Conservation (phyloP, 805 yeast species). For the Spathaspora gorwiae region DNA sequence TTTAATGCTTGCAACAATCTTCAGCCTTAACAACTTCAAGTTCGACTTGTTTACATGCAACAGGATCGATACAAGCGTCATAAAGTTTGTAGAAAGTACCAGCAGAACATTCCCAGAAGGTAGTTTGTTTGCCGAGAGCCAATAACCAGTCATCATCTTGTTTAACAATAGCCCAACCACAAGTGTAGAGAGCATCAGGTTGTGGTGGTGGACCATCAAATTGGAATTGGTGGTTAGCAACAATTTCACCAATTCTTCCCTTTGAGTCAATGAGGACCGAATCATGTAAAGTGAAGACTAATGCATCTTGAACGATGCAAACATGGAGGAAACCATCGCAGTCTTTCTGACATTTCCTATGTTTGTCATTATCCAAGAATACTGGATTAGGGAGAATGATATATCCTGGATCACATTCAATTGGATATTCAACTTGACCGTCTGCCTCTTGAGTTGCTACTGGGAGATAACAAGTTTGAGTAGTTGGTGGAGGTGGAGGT, state of each 20-base stretch:
- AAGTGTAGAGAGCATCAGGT: conserved; percentile 4
- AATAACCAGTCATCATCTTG: conserved; percentile 1
- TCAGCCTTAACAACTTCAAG: not conserved
- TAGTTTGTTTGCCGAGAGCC: conserved; percentile 3
- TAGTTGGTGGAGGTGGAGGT: not conserved
- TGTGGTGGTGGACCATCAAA: conserved; percentile 6
- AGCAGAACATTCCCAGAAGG: conserved; percentile 7
- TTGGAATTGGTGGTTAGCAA: conserved; percentile 8
- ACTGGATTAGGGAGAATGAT: not conserved
- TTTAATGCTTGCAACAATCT: not conserved
- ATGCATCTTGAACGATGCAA: not conserved
- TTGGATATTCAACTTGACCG: conserved; percentile 1
- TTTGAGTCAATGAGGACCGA: conserved; percentile 38
- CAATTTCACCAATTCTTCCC: conserved; percentile 4
- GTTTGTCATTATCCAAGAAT: too few species aligned
- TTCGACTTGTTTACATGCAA: conserved; percentile 1
- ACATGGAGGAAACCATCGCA: not conserved
- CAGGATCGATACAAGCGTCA: conserved; percentile 5
- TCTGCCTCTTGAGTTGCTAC: not conserved
- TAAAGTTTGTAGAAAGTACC: conserved; percentile 4
- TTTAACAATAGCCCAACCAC: conserved; percentile 3
- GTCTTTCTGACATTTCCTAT: too few species aligned
- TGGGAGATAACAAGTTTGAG: not conserved
- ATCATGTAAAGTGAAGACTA: conserved; percentile 45
- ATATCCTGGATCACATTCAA: not conserved